Evolutionary conservation across 192 early-diverging fungal species (phyloP).

Genomic region (Entomortierella lignicola): DNA sequence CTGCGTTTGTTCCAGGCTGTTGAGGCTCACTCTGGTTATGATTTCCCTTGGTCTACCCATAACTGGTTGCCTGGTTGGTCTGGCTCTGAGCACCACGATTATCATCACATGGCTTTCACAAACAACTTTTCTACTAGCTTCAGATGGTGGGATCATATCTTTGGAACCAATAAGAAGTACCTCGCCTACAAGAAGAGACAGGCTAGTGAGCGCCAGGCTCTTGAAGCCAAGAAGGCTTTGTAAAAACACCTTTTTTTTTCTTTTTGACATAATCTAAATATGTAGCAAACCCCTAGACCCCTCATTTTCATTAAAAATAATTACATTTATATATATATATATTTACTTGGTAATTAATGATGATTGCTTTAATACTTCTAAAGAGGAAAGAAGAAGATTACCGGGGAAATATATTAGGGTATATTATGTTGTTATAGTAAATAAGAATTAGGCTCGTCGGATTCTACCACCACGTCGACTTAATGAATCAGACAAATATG

Average conservation of each 20-base stretch:
- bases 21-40: slow-evolving; percentile 94
- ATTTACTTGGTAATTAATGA: no score
- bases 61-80: slow-evolving; percentile 91
- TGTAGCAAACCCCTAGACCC: no score
- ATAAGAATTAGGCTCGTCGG: slow-evolving; percentile 9
- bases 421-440: neutral
- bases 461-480: slow-evolving; percentile 35
- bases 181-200: slow-evolving; percentile 65
- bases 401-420: neutral
- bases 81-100: slow-evolving; percentile 94
- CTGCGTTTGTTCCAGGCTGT: slow-evolving; percentile 85
- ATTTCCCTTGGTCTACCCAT: slow-evolving; percentile 94
- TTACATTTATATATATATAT: no score
- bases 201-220: slow-evolving; percentile 34
- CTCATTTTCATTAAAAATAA: slow-evolving; percentile 3
- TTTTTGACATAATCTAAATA: neutral
- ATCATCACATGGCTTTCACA: slow-evolving; percentile 87
- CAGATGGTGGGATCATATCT: slow-evolving; percentile 90
- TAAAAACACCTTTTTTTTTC: slow-evolving; percentile 5
- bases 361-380: no score
- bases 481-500: slow-evolving; percentile 44
- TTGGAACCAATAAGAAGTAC: slow-evolving; percentile 89
- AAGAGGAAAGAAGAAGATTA: neutral
- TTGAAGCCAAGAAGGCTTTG: slow-evolving; percentile 43
- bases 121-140: slow-evolving; percentile 88